Percentiles rank a stretch among this genome's conserved stretches.
phyloP scores from a whole-genome alignment of 768 basidiomycete species.

The Pluteus cervinus region DNA sequence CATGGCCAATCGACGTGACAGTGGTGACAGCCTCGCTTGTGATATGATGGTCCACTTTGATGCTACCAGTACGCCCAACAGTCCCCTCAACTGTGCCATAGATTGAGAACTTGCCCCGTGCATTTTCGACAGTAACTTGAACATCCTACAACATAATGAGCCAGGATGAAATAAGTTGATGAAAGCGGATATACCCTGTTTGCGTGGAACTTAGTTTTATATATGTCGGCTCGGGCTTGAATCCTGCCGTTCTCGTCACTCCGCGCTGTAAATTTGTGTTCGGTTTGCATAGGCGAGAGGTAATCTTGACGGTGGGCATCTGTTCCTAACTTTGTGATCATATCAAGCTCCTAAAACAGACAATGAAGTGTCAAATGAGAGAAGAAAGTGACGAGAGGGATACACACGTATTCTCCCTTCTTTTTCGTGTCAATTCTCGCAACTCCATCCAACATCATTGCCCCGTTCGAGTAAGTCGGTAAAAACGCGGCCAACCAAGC shows the following conservation, averaged over 20 bases:
- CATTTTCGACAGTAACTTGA: slow-evolving; percentile 19
- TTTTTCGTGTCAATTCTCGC: slow-evolving; percentile 38
- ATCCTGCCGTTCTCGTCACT: slow-evolving; percentile 13
- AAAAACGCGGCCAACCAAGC: slow-evolving; percentile 50
- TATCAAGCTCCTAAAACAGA: slow-evolving; percentile 24
- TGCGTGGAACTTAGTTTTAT: slow-evolving; percentile 25
- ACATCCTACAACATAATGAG: slow-evolving; percentile 16
- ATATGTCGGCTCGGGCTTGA: slow-evolving; percentile 28
- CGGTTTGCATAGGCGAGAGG: slow-evolving; percentile 36
- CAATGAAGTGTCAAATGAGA: slow-evolving; percentile 1
- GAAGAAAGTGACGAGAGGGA: background rate
- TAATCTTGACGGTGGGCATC: slow-evolving; percentile 41
- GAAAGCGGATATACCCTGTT: slow-evolving; percentile 28
- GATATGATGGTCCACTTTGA: slow-evolving; percentile 16
- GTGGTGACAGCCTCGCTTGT: slow-evolving; percentile 25
- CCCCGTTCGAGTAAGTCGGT: slow-evolving; percentile 32
- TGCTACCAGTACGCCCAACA: slow-evolving; percentile 28
- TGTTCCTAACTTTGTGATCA: slow-evolving; percentile 39
- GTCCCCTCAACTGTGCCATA: slow-evolving; percentile 37
- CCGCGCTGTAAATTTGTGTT: slow-evolving; percentile 32
- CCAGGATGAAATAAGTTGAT: background rate
- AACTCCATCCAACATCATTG: slow-evolving; percentile 35
- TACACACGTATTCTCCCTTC: slow-evolving; percentile 28
- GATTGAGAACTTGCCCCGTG: slow-evolving; percentile 29
- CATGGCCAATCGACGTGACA: slow-evolving; percentile 48